These are phyloP conservation scores for Craterostigma plantagineum DNA, from an alignment of 257 asterid genomes.

Conservation along the genomic window DNA sequence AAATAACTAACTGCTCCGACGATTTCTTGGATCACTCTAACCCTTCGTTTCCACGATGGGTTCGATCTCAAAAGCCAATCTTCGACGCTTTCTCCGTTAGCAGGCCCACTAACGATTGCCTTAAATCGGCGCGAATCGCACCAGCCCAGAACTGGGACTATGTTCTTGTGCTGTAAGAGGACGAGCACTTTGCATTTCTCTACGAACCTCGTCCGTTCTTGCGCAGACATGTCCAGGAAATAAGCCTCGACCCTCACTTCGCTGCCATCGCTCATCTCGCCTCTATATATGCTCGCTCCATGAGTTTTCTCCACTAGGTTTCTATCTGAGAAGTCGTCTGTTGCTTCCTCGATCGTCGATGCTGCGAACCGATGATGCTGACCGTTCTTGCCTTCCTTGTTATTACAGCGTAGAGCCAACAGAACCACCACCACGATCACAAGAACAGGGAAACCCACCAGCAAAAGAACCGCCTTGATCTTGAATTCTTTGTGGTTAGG, in stretches of 20 bases:
- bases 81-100: slow-evolving; percentile 13
- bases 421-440: slow-evolving; percentile 13
- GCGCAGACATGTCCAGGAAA: slow-evolving; percentile 10
- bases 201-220: slow-evolving; percentile 14
- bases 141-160: slow-evolving; percentile 21
- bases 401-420: slow-evolving; percentile 14
- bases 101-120: slow-evolving; percentile 16
- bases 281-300: slow-evolving; percentile 12
- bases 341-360: slow-evolving; percentile 19
- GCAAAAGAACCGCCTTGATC: slow-evolving; percentile 15
- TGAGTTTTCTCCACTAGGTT: slow-evolving; percentile 15
- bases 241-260: slow-evolving; percentile 20
- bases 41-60: slow-evolving; percentile 38
- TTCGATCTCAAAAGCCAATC: slow-evolving; percentile 16
- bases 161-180: slow-evolving; percentile 15
- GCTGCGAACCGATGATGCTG: slow-evolving; percentile 12
- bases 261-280: slow-evolving; percentile 18
- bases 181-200: slow-evolving; percentile 15
- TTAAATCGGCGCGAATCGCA: slow-evolving; percentile 15
- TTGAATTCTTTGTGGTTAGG: slow-evolving; percentile 15
- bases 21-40: slow-evolving; percentile 15
- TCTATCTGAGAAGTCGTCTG: slow-evolving; percentile 21
- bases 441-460: slow-evolving; percentile 21
- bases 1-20: slow-evolving; percentile 22
- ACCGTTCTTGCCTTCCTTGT: no score